Conservation (phyloP, 208 protist genomes). For the Wallacemonas sp. region DNA sequence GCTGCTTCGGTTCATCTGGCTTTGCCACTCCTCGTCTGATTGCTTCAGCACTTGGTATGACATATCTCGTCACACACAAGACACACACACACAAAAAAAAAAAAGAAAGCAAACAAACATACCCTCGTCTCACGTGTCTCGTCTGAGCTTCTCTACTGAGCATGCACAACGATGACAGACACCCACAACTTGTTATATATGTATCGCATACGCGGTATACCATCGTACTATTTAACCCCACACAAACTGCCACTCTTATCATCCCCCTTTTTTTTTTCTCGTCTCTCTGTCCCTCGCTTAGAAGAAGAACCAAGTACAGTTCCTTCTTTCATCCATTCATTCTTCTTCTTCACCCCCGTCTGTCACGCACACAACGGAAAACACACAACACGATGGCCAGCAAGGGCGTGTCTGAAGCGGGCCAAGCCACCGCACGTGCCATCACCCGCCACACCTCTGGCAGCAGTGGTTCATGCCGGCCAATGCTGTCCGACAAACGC, state of each 20-base stretch:
- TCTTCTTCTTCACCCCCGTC: neutral
- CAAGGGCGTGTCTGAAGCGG: neutral
- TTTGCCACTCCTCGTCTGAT: slow-evolving; percentile 5
- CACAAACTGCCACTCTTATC: neutral
- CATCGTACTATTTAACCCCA: neutral
- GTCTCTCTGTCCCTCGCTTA: neutral
- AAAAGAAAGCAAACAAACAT: neutral
- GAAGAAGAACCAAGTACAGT: slow-evolving; percentile 9
- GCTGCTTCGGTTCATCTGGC: neutral
- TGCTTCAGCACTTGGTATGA: neutral
- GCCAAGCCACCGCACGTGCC: slow-evolving; percentile 3
- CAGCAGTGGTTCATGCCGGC: slow-evolving; percentile 41
- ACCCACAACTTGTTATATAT: too few relatives aligned
- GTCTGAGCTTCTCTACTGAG: too few relatives aligned
- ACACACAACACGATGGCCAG: slow-evolving; percentile 1
- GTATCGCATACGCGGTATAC: too few relatives aligned
- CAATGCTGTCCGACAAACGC: slow-evolving; percentile 81
- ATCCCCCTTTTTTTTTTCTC: slow-evolving; percentile 24
- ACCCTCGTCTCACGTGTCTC: too few relatives aligned
- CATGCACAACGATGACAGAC: too few relatives aligned
- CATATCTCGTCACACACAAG: neutral
- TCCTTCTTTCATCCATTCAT: neutral
- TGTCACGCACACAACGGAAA: neutral
- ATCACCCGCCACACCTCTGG: neutral
- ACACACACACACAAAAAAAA: neutral